These are phyloP conservation scores for Ulota crispa DNA, from an alignment of 225 moss, liverwort and hornwort species.

Conservation along the genomic window DNA sequence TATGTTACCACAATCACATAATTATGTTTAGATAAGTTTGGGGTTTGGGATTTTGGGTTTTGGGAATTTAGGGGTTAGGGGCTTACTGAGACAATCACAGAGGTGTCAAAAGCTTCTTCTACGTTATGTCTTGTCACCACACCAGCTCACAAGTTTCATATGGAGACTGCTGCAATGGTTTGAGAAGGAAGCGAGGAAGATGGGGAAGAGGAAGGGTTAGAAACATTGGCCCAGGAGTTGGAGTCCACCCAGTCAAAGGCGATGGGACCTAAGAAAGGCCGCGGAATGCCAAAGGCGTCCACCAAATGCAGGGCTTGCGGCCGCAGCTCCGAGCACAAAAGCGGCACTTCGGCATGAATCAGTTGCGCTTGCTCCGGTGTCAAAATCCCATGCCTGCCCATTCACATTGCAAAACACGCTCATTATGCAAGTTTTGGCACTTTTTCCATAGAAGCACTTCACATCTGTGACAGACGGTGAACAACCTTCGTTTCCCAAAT, in stretches of 20 bases:
- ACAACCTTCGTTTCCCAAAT: no score
- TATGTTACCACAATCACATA: no score
- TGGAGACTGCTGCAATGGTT: not conserved
- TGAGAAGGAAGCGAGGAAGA: conserved; percentile 3
- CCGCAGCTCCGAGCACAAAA: conserved; percentile 60
- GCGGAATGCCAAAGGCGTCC: conserved; percentile 68
- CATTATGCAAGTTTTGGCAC: no score
- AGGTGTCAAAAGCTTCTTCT: no score
- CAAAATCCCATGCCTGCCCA: conserved; percentile 60
- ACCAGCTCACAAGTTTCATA: no score
- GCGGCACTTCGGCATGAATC: conserved; percentile 57
- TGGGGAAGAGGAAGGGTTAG: not conserved
- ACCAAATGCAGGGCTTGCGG: conserved; percentile 74
- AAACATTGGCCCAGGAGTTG: conserved; percentile 67
- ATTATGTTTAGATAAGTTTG: no score
- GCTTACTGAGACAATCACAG: no score
- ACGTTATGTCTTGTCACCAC: no score
- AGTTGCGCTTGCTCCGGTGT: conserved; percentile 57
- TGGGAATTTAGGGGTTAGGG: no score
- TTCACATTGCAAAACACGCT: not conserved
- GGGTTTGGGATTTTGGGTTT: no score
- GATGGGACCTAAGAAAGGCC: conserved; percentile 69
- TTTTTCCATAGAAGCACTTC: no score
- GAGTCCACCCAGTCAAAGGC: conserved; percentile 77
- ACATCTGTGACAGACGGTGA: no score